A percentile compares a stretch with the other conserved stretches of the same genome.
phyloP scores from a whole-genome alignment of 1,139 yeast genomes.

The Blastobotrys raffinosifermentans region DNA sequence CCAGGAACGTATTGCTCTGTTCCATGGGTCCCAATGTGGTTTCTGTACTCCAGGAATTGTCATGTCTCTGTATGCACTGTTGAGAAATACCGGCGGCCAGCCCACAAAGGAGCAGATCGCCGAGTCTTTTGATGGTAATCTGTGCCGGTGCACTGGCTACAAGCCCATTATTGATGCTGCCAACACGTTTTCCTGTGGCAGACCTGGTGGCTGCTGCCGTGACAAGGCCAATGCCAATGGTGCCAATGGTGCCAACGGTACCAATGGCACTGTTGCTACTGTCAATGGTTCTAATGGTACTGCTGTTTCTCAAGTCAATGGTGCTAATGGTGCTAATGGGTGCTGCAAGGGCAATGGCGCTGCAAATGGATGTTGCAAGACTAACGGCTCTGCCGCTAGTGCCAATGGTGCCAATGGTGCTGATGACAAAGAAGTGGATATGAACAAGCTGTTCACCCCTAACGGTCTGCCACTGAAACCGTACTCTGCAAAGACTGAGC shows the following conservation, averaged over 20 bases:
- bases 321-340: constrained; percentile 12
- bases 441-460: constrained; percentile 21
- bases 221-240: constrained; percentile 16
- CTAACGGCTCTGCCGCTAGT: constrained; percentile 1
- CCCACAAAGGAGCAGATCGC: constrained; percentile 37
- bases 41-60: constrained; percentile 46
- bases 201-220: constrained; percentile 22
- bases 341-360: constrained; percentile 6
- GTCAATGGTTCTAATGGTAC: constrained; percentile 6
- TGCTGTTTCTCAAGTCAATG: constrained; percentile 9
- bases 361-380: constrained; percentile 8
- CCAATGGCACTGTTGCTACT: constrained; percentile 2
- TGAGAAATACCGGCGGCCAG: constrained; percentile 35
- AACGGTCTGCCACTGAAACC: constrained; percentile 36
- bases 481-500: constrained; percentile 35
- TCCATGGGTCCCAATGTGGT: constrained; percentile 47
- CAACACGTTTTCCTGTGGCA: constrained; percentile 33
- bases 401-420: constrained; percentile 17
- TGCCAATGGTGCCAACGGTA: constrained; percentile 5
- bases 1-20: constrained; percentile 42
- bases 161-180: constrained; percentile 45
- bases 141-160: constrained; percentile 45
- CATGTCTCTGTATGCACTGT: constrained; percentile 40
- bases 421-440: constrained; percentile 10
- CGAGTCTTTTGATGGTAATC: constrained; percentile 42